Base-by-base conservation (phyloP, 2,329 filamentous ascomycete species). In the Neurospora sp. region DNA sequence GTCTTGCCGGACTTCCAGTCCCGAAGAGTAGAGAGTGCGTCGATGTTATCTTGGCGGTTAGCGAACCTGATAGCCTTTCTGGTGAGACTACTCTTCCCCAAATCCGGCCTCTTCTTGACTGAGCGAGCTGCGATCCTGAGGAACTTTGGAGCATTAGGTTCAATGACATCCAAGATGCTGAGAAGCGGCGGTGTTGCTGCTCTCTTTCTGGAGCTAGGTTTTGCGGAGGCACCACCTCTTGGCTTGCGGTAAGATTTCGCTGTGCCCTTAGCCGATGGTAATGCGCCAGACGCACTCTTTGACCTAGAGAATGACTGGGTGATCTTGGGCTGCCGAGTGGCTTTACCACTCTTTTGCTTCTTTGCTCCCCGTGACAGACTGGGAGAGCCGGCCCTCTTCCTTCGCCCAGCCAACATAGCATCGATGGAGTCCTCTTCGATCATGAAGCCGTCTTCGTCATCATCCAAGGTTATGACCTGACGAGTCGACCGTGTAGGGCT, bases 71-170 rank as follows among this genome's bases (percentile, higher is more conserved):
- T 88, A n/a, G 80, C 77, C 75, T 90, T 91, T 62, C 75, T 81
- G 0, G 79, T 79, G 1, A 87, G 87, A 69, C 83, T 88, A 6
- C 84, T 82, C 75, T 85, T 85, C 17, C 88, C 88, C 72, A 84
- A 80, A 12, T 82, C 81, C 36, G 72, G 75, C 40, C 82, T 83
- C 68, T 77, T 81, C 69, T 79, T 84, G 4, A 83, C 87, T 68
- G 86, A 82, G 17, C 88, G 86, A 62, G 87, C 87, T 67, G 88
- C 88, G 74, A 91, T 83, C 71, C 83, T 87, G 40, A 91, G 78
- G 72, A 90, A 90, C 1, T 77, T 78, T 1, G 88, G 88, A 0
- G 87, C 85, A 70, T 81, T 75, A 1, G 80, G 76, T 71, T 85
- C 83, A 65, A 85, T 80, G 28, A 88, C 83, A 77, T 90, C 88